A percentile compares a stretch with the other conserved stretches of the same genome.
These are phyloP conservation scores for Trypanosoma cruzi DNA, from an alignment of 208 protist species.

Conservation along the genomic window DNA sequence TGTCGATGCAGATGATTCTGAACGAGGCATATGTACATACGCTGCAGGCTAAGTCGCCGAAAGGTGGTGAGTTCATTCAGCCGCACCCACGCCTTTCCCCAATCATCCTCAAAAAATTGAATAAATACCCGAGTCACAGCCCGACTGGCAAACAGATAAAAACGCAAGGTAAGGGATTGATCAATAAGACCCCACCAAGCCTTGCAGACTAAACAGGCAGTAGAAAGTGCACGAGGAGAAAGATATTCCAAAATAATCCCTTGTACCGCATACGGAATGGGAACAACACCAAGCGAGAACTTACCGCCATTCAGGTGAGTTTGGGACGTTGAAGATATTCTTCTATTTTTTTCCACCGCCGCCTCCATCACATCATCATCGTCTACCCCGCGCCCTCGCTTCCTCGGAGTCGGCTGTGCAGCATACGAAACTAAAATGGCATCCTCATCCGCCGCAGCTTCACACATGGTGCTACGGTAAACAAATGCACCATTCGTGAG, in stretches of 20 bases:
- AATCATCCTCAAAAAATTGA: slow-evolving; percentile 39
- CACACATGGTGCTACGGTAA: background rate
- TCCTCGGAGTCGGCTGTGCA: background rate
- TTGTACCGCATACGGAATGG: slow-evolving; percentile 37
- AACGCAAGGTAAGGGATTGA: slow-evolving; percentile 12
- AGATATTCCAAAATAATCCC: slow-evolving; percentile 34
- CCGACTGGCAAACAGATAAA: slow-evolving; percentile 21
- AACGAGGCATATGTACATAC: background rate
- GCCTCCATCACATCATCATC: background rate
- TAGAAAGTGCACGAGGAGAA: slow-evolving; percentile 35
- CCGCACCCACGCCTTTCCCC: slow-evolving; percentile 39
- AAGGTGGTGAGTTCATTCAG: slow-evolving; percentile 37
- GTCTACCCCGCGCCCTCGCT: slow-evolving; percentile 1
- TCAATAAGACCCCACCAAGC: slow-evolving; percentile 30
- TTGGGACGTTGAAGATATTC: background rate
- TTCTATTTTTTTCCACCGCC: background rate
- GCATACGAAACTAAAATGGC: slow-evolving; percentile 11
- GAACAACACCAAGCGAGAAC: slow-evolving; percentile 7
- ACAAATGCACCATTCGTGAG: background rate
- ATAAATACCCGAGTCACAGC: slow-evolving; percentile 42
- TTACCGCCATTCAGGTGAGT: background rate
- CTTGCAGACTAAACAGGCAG: slow-evolving; percentile 32
- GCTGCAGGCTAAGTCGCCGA: slow-evolving; percentile 30
- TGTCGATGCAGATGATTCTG: slow-evolving; percentile 10
- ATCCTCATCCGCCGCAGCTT: slow-evolving; percentile 1